These are phyloP conservation scores for Fraxinus nigra DNA, from an alignment of 305 asterid species.

Conservation along the genomic window DNA sequence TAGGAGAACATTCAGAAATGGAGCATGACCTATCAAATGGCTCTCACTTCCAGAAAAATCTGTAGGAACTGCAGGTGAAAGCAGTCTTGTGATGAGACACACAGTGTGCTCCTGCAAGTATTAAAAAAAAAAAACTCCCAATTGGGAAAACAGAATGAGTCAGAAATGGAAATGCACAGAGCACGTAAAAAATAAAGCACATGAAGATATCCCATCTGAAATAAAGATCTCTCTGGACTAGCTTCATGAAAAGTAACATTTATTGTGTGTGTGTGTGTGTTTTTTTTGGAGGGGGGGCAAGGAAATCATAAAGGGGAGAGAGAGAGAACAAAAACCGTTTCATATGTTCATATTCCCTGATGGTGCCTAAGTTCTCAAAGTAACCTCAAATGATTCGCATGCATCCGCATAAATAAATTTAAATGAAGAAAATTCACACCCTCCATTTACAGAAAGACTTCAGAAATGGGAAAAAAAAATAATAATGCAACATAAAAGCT, in stretches of 20 bases:
- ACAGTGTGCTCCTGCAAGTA: constrained; percentile 75
- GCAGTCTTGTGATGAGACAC: constrained; percentile 67
- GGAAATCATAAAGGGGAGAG: not conserved
- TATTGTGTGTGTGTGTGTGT: not conserved
- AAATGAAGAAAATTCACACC: not conserved
- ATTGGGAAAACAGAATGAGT: not conserved
- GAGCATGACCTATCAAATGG: constrained; percentile 78
- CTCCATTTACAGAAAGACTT: constrained; percentile 4
- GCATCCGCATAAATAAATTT: not conserved
- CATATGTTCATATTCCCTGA: not conserved
- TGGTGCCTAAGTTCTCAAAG: not conserved
- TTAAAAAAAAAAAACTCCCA: not conserved
- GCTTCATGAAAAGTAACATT: not conserved
- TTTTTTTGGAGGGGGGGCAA: not conserved
- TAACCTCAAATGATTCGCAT: not conserved
- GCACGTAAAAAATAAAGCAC: not conserved
- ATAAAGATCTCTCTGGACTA: constrained; percentile 2
- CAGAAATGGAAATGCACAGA: constrained; percentile 16
- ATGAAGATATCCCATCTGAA: not conserved
- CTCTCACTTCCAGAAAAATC: constrained; percentile 73
- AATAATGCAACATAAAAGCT: constrained; percentile 4
- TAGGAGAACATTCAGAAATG: constrained; percentile 77
- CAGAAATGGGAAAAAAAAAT: not conserved
- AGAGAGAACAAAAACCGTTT: not conserved
- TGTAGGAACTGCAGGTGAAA: constrained; percentile 72